Base-by-base conservation (phyloP, 176 grass and related monocot species). In the Poa pratensis region DNA sequence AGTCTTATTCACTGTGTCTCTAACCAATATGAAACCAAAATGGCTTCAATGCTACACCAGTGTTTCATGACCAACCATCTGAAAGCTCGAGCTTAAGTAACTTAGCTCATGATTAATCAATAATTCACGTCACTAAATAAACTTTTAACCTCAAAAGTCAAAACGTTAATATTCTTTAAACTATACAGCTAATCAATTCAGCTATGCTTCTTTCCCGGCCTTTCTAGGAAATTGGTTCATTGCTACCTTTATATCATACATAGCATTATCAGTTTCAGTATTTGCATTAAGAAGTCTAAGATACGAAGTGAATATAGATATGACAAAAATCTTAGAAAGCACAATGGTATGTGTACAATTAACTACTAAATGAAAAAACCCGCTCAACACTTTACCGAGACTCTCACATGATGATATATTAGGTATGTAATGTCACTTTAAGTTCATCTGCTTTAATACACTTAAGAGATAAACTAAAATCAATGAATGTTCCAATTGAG, bases 81-180 rank as follows among this genome's bases (percentile, higher is more conserved):
- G 17, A 43, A 78, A 34, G 48, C 15, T 19, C 18, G 18, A 68
- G 34, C 34, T 23, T 46, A 53, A 54, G 45, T 30, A 67, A 22
- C 34, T 7, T 32, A 55, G 46, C 3, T 17, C 58, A 81, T 82
- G 50, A 54, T 57, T 78, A 27, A 87, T 67, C 34, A 67, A 64
- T 7, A 87, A 62, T 23, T 66, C 16, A 1, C 16, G 8, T 46
- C 57, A 18, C 17, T 45, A 76, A 12, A 30, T 42, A n/a, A 67
- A 75, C 40, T 34, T 17, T 60, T 67, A 76, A 45, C 35, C 22
- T 69, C 62, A 58, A 23, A n/a, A 28, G 34, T 79, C 22, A 45
- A 43, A n/a, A 19, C 35, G 46, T 8, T 6, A 61, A 11, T 61
- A 18, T 52, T 50, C 17, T 80, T 66, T 66, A 35, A n/a, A 37